Base-by-base conservation (phyloP, 1,284 basidiomycete species). In the Austroboletus niveus region DNA sequence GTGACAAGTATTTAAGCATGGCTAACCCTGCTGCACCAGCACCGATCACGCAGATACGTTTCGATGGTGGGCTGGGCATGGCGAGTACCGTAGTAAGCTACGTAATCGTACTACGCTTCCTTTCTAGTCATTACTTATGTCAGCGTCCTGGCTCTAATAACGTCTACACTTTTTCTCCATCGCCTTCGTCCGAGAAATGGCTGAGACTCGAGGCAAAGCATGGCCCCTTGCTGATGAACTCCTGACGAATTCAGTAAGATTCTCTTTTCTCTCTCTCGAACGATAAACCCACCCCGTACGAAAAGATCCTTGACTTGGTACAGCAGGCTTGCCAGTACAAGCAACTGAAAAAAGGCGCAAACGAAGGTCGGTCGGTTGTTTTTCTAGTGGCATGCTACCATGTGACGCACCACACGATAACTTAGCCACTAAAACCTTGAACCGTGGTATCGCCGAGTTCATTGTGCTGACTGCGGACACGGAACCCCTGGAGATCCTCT, bases 361-460 rank as follows among this genome's bases (percentile, higher is more conserved):
- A 97, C 71, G 94, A 97, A 81, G 89, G 90, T 89, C 46, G 35
- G 78, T 57, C 47, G 17, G 24, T 34, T 36, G 15, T 5, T n/a
- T 20, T 8, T 39, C 9, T 20, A 38, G n/a, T n/a, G 17, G 15
- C 12, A 24, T 41, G 40, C 9, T 40, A 7, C 40, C 22, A 24
- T 41, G 14, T 12, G 15, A 40, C 38, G 10, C 11, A 41, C 8
- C 10, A 22, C 22, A 17, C 41, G 22, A 20, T 42, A 42, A 52
- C 62, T 53, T 69, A 86, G 90, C 89, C 45, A 98, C 95, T 61
- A 98, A 98, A 81, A 99, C 97, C 24, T 82, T 99, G 59, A 99
- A 99, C 75, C 92, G 97, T 69, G 96, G 97, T 77, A 95, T 98
- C 65, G 92, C 94, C 63, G 97, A 99, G 76, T 93, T 99, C 75